Conservation (phyloP, 2,329 filamentous ascomycete species). For the Stylonectria norvegica region DNA sequence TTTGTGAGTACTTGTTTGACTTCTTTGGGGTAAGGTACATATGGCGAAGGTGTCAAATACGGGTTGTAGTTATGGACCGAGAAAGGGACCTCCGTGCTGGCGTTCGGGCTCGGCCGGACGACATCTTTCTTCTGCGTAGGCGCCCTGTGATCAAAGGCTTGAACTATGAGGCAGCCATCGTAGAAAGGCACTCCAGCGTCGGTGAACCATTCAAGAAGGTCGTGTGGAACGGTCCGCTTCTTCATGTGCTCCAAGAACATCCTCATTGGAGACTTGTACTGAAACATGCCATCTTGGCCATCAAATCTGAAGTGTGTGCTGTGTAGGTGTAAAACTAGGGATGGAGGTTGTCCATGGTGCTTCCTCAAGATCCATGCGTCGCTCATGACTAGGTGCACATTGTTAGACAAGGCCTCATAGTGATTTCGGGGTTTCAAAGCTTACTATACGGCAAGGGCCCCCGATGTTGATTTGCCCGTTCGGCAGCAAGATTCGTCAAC, state of each 20-base stretch:
- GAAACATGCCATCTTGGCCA: constrained; percentile 86
- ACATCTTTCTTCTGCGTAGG: constrained; percentile 58
- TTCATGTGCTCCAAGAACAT: constrained; percentile 74
- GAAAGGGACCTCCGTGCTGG: constrained; percentile 62
- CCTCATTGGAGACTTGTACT: constrained; percentile 89
- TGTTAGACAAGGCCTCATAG: constrained; percentile 20
- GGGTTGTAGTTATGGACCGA: constrained; percentile 92
- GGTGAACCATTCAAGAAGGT: constrained; percentile 76
- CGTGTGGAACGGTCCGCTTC: constrained; percentile 77
- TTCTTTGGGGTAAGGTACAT: constrained; percentile 69
- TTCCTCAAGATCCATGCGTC: constrained; percentile 79
- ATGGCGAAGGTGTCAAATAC: constrained; percentile 85
- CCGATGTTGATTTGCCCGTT: constrained; percentile 35
- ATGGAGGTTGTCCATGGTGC: constrained; percentile 71
- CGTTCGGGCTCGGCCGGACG: constrained; percentile 45
- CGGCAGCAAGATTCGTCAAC: constrained; percentile 47
- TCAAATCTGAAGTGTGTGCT: constrained; percentile 88
- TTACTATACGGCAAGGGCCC: constrained; percentile 54
- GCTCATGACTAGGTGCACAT: constrained; percentile 61
- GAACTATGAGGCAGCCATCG: constrained; percentile 90
- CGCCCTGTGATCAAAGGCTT: constrained; percentile 84
- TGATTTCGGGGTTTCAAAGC: background rate
- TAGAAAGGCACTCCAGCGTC: constrained; percentile 76
- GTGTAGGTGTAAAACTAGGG: constrained; percentile 82
- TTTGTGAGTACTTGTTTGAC: constrained; percentile 49